Conservation (phyloP, 352 stramenopile genomes). For the Globisporangium emineosum region DNA sequence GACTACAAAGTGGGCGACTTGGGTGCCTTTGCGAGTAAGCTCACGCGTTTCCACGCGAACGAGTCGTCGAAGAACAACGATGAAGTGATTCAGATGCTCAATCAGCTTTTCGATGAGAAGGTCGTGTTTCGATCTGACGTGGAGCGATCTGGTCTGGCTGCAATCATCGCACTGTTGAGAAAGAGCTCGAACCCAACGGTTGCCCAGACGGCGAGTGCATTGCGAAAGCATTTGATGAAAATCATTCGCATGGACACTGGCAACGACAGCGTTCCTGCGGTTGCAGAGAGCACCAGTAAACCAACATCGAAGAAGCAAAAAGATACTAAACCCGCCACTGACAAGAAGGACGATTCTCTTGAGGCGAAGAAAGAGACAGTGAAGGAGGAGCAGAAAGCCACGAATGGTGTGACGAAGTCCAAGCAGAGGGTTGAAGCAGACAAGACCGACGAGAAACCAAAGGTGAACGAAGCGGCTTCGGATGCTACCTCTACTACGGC, state of each 20-base stretch:
- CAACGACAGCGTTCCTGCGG: slow-evolving; percentile 18
- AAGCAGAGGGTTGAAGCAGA: neutral
- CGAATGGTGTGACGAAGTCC: slow-evolving; percentile 1
- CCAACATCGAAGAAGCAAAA: slow-evolving; percentile 18
- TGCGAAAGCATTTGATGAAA: slow-evolving; percentile 78
- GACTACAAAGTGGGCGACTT: slow-evolving; percentile 70
- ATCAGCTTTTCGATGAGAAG: slow-evolving; percentile 66
- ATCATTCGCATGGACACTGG: slow-evolving; percentile 55
- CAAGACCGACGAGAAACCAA: neutral
- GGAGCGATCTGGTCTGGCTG: slow-evolving; percentile 62
- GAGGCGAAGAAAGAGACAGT: slow-evolving; percentile 4
- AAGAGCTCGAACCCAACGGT: slow-evolving; percentile 74
- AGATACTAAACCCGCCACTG: slow-evolving; percentile 8
- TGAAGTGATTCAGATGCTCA: slow-evolving; percentile 71
- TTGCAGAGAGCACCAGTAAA: slow-evolving; percentile 35
- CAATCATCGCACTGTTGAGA: slow-evolving; percentile 59
- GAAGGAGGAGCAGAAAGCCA: neutral
- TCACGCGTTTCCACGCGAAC: slow-evolving; percentile 53
- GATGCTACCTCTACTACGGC: neutral
- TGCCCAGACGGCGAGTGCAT: slow-evolving; percentile 59
- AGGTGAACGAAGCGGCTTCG: neutral
- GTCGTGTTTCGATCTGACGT: slow-evolving; percentile 67
- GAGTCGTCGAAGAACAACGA: slow-evolving; percentile 80
- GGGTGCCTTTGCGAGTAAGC: slow-evolving; percentile 49
- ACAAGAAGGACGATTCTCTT: slow-evolving; percentile 4